These are phyloP conservation scores for Plantago elongata DNA, from an alignment of 257 asterid species.

Conservation along the genomic window DNA sequence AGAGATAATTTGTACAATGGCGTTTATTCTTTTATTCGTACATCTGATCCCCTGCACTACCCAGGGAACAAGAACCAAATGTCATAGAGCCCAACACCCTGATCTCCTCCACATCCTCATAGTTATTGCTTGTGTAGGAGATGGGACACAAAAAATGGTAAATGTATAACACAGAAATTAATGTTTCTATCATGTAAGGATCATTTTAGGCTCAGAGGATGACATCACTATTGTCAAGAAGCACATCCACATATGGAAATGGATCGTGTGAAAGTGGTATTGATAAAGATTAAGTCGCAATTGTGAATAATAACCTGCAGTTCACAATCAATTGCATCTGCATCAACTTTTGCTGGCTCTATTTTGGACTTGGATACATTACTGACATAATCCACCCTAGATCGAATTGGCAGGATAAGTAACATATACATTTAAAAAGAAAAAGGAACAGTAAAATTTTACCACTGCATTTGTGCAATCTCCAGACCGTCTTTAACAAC, in stretches of 20 bases:
- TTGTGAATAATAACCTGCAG: conserved; percentile 59
- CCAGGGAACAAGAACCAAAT: conserved; percentile 90
- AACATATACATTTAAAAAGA: background rate
- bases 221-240: conserved; percentile 10
- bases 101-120: conserved; percentile 95
- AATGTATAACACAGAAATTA: too few species aligned
- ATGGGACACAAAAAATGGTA: background rate
- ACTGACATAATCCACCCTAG: conserved; percentile 63
- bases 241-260: conserved; percentile 1
- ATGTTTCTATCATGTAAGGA: background rate
- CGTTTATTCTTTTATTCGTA: conserved; percentile 90
- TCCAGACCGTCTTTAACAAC: conserved; percentile 37
- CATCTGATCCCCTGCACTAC: conserved; percentile 98
- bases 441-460: conserved; percentile 22
- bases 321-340: conserved; percentile 84
- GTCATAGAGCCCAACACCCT: conserved; percentile 94
- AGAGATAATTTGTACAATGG: conserved; percentile 19
- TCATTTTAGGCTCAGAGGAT: conserved; percentile 1
- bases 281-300: conserved; percentile 4
- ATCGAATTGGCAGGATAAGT: conserved; percentile 30
- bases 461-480: conserved; percentile 56
- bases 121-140: conserved; percentile 60
- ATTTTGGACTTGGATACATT: conserved; percentile 59
- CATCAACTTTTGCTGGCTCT: conserved; percentile 90
- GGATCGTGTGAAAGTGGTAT: background rate